A percentile compares a stretch with the other conserved stretches of the same genome.
Evolutionary conservation across 192 early-diverging fungal species (phyloP).

Genomic region (Spinellus fusiger): DNA sequence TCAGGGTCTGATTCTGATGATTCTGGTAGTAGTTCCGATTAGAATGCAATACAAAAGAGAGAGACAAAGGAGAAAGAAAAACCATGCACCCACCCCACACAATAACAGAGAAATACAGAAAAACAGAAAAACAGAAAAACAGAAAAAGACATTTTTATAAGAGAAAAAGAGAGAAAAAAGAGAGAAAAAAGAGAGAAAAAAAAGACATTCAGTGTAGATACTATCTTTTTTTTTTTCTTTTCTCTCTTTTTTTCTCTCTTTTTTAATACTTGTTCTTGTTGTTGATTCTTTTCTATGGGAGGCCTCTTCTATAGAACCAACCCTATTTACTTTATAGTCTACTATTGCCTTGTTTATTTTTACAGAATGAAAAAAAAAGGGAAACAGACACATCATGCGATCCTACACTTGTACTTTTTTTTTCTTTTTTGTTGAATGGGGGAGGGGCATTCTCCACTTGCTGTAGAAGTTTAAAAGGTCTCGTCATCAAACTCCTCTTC

Average conservation of each 20-base stretch:
- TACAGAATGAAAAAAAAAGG: no score
- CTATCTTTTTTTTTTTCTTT: background rate
- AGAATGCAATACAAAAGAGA: slow-evolving; percentile 25
- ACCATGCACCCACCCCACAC: background rate
- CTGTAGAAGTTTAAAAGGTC: slow-evolving; percentile 45
- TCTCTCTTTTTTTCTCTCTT: background rate
- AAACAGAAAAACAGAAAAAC: background rate
- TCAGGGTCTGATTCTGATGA: slow-evolving; percentile 77
- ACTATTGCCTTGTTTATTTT: background rate
- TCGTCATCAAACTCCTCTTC: slow-evolving; percentile 52
- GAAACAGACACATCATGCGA: no score
- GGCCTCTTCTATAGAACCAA: no score
- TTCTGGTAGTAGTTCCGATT: slow-evolving; percentile 77
- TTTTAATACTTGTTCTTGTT: slow-evolving; percentile 6
- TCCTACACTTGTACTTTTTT: background rate
- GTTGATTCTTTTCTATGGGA: background rate
- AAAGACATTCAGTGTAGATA: background rate
- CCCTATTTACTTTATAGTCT: background rate
- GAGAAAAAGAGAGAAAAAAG: background rate
- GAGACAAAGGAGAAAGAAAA: background rate
- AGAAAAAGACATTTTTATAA: background rate
- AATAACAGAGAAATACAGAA: background rate
- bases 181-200: background rate
- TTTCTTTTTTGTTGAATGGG: slow-evolving; percentile 12
- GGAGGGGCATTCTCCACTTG: no score